Base-by-base conservation (phyloP, 177 flowering plant genomes). In the Vitis hybrid region DNA sequence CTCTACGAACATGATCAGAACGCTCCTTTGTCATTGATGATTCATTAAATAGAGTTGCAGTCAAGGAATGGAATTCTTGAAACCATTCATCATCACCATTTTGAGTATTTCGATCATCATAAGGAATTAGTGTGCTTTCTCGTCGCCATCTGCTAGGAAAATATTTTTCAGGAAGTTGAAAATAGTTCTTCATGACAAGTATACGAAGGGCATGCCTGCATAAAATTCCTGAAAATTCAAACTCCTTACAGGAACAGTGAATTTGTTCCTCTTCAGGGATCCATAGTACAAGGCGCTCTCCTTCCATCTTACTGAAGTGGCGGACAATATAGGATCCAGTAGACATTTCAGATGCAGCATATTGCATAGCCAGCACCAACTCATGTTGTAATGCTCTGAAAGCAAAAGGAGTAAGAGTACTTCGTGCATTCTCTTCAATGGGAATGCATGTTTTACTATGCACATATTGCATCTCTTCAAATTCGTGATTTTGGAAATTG, bases 131-230 rank as follows among this genome's bases (percentile, higher is more conserved):
- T 48, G 87, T 81, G 67, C 81, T 82, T 64, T 80, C 90, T 27
- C 62, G 73, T 12, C 78, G 68, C 94, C 94, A 89, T 61, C 94
- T 64, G 56, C 60, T 52, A 3, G 70, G 82, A 69, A 81, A 81
- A 74, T 87, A 87, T 40, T 71, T 85, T 13, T 87, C 87, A 21
- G 89, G 93, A 64, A 87, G 80, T 70, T 87, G 84, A 71, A 87
- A 89, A 74, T 82, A 87, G 68, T 89, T 86, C 78, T 86, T 89
- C 1, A 73, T 51, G 3, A 82, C 32, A 30, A 87, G 78, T 21
- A 89, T 79, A 4, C 91, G 82, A 58, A 89, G 76, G 48, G 87
- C 77, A 69, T 89, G 93, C 62, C 93, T 80, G 78, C 93, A 89
- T 60, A 86, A 56, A 4, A 82, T 79, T 56, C 93, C 91, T 35